Base-by-base conservation (phyloP, 148 eudicot species). In the Gaultheria prostrata region DNA sequence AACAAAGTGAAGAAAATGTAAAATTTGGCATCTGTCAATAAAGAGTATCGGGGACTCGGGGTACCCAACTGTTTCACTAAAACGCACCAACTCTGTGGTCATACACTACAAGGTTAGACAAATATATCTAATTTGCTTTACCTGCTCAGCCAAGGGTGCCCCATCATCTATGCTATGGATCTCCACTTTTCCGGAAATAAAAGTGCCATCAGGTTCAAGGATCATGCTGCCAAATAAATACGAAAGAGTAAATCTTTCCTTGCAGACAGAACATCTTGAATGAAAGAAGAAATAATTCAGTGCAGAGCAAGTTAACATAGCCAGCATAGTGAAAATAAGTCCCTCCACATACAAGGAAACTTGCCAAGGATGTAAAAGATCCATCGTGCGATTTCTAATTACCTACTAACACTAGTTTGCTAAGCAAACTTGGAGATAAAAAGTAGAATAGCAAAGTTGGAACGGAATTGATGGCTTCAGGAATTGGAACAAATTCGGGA, bases 91-190 rank as follows among this genome's bases (percentile, higher is more conserved):
- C 32, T 63, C 14, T 3, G 12, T 67, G 14, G 35, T n/a, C 72
- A 24, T 24, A 21, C 12, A n/a, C 11, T 59, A 8, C 1, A n/a
- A 59, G 67, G 67, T 59, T n/a, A n/a, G n/a, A n/a, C n/a, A n/a
- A n/a, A n/a, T 6, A 1, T 1, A n/a, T 21, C 11, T n/a, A 21
- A 80, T n/a, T n/a, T n/a, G n/a, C n/a, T 51, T 76, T 82, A 94
- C 99, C 97, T 94, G 99, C 88, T 97, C 98, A 51, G 97, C 93
- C 83, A 97, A 89, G 76, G n/a, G n/a, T n/a, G n/a, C n/a, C n/a
- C n/a, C n/a, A n/a, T 94, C 92, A 86, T 97, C 99, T n/a, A n/a
- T 88, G 71, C 89, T 91, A 77, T 91, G 90, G 61, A 92, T 90
- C 17, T 94, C 97, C 56, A 95, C 98, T 88, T 97, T 97, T 75